Percentiles rank a stretch among this genome's conserved stretches.
These are phyloP conservation scores for Plasmodium fragile DNA, from an alignment of 169 alveolate species.

Conservation along the genomic window DNA sequence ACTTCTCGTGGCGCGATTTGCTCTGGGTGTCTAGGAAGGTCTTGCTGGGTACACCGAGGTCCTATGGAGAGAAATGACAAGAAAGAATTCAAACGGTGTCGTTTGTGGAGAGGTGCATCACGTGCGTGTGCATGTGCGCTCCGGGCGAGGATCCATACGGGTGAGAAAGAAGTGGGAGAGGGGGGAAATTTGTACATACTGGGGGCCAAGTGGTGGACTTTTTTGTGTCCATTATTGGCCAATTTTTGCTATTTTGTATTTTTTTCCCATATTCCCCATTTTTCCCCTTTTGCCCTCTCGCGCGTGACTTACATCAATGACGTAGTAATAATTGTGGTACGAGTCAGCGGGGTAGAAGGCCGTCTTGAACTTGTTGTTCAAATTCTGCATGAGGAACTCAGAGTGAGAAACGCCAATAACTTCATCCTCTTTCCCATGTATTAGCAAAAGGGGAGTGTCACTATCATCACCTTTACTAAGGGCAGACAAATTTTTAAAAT, in stretches of 20 bases:
- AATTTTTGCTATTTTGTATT: not conserved
- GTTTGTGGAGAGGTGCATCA: not conserved
- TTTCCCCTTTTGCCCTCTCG: not conserved
- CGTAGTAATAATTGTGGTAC: slow-evolving; percentile 83
- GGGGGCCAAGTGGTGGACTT: not conserved
- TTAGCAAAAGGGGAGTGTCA: slow-evolving; percentile 84
- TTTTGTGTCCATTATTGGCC: not conserved
- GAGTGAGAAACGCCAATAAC: slow-evolving; percentile 87
- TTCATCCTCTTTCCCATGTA: slow-evolving; percentile 89
- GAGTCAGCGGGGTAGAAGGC: slow-evolving; percentile 83
- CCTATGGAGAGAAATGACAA: slow-evolving; percentile 18
- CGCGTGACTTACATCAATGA: slow-evolving; percentile 79
- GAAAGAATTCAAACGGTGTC: not conserved
- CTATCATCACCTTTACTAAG: slow-evolving; percentile 70
- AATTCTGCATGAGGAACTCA: slow-evolving; percentile 82
- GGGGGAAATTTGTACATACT: not conserved
- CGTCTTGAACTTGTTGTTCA: slow-evolving; percentile 79
- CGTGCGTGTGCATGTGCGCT: not conserved
- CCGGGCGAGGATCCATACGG: not conserved
- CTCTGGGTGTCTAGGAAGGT: slow-evolving; percentile 33
- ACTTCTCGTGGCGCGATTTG: slow-evolving; percentile 26
- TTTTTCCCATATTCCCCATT: not conserved
- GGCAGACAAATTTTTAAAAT: slow-evolving; percentile 35
- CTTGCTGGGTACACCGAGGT: slow-evolving; percentile 53
- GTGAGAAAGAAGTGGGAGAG: not conserved